Evolutionary conservation across 345 rosid species (phyloP), one percentile per base, ranked within the genome.

Genomic region (Populus davidiana): DNA sequence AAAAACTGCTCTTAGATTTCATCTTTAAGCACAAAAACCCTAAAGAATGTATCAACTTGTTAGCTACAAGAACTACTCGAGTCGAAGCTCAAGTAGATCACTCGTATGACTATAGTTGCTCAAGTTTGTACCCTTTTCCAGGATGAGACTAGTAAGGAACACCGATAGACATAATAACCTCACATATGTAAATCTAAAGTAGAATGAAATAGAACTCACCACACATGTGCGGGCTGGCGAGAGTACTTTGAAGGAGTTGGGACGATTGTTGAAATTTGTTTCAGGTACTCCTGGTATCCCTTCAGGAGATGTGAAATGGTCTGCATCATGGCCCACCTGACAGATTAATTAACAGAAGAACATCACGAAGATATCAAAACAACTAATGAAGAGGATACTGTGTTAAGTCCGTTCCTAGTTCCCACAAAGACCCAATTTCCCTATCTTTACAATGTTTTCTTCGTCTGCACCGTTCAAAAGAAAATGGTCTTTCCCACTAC

Each of bases 231-330:
- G 87, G 82, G 97, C 63, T 6, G 94, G 93, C 1, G 89, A 90
- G 50, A 92, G 89, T 54, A 90, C 86, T 85, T 85, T 86, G 82
- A 92, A 87, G 68, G 97, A 90, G 86, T 92, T 89, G 31, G 97
- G 94, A 73, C 94, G 92, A 70, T 89, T 85, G 75, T 90, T 92
- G 87, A 92, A 92, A 82, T 90, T 92, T 41, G 94, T 92, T 82
- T 92, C 94, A 17, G 92, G 90, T 67, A 83, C 90, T 71, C 94
- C 96, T 8, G 96, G 97, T 70, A 84, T 81, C 59, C 97, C 92
- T 86, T 92, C 94, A 3, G 94, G 94, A 73, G 83, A 78, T 38
- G 94, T 89, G 84, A 92, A 92, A 83, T 92, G 96, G 74, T 90
- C 92, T 29, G 56, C 87, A 74, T 85, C 89, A 49, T 89, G 94